A percentile compares a stretch with the other conserved stretches of the same genome.
These are phyloP conservation scores for Cyberlindnera amylophila DNA, from an alignment of 805 yeast species.

Conservation along the genomic window DNA sequence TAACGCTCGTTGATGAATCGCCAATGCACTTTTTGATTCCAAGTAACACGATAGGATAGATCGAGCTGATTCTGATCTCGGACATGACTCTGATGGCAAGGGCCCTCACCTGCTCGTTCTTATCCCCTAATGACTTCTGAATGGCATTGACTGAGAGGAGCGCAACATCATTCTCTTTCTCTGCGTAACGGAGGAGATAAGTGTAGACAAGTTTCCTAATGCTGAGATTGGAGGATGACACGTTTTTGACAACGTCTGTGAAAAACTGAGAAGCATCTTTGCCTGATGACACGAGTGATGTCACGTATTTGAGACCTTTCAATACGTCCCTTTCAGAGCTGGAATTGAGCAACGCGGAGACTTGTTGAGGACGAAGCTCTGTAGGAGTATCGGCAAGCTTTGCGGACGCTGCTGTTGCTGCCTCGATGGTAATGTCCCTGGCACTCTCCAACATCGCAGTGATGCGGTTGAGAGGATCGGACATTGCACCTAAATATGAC, in stretches of 20 bases:
- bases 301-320: conserved; percentile 56
- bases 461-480: conserved; percentile 56
- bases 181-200: conserved; percentile 73
- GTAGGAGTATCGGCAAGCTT: conserved; percentile 59
- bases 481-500: too few species aligned
- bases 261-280: conserved; percentile 44
- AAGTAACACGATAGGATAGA: conserved; percentile 71
- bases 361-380: conserved; percentile 59
- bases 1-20: conserved; percentile 75
- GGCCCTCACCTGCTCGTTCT: conserved; percentile 62
- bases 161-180: conserved; percentile 84
- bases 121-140: conserved; percentile 75
- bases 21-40: conserved; percentile 63
- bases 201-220: conserved; percentile 74
- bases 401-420: conserved; percentile 75
- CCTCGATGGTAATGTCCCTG: conserved; percentile 72
- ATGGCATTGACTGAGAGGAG: conserved; percentile 86
- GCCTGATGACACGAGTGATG: conserved; percentile 40
- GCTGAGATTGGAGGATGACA: conserved; percentile 61
- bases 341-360: conserved; percentile 63
- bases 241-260: conserved; percentile 87
- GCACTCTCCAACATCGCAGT: conserved; percentile 79
- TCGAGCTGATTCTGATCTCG: conserved; percentile 77
- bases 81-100: conserved; percentile 75
- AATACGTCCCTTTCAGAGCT: conserved; percentile 61